A percentile compares a stretch with the other conserved stretches of the same genome.
Evolutionary conservation across 306 rosid genomes (phyloP).

Genomic region (Rosa chinensis): DNA sequence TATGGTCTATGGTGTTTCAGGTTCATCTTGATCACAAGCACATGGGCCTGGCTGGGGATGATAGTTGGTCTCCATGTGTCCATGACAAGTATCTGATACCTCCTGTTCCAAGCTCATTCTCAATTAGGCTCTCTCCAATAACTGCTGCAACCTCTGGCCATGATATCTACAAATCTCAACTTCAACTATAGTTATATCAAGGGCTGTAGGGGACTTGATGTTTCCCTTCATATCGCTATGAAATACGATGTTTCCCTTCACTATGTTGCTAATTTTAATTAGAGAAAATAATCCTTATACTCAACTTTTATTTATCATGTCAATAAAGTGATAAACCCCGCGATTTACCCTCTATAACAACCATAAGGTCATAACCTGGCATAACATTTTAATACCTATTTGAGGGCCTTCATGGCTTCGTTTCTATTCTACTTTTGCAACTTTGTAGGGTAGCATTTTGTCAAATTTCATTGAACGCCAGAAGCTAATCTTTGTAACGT

Average conservation of each 20-base stretch:
- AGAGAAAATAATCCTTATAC: background rate
- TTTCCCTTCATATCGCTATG: background rate
- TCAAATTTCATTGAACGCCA: too few relatives aligned
- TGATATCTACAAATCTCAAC: conserved; percentile 70
- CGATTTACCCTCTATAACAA: too few relatives aligned
- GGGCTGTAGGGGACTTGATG: background rate
- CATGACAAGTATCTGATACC: conserved; percentile 65
- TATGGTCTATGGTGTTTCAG: conserved; percentile 40
- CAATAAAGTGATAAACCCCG: background rate
- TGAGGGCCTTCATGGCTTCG: too few relatives aligned
- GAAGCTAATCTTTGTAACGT: too few relatives aligned
- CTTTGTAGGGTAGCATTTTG: too few relatives aligned
- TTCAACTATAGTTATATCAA: conserved; percentile 30
- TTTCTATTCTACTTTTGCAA: too few relatives aligned
- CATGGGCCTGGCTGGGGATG: conserved; percentile 95
- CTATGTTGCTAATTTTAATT: background rate
- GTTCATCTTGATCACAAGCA: conserved; percentile 95
- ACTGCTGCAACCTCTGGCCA: conserved; percentile 54
- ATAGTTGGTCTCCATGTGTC: conserved; percentile 90
- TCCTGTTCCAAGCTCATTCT: conserved; percentile 58
- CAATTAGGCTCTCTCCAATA: conserved; percentile 59
- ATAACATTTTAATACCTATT: too few relatives aligned
- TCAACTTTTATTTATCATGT: background rate
- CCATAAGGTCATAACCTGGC: too few relatives aligned
- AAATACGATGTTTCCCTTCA: background rate